Evolutionary conservation across 768 basidiomycete species (phyloP).

Genomic region (Neoboletus brunneissimus): DNA sequence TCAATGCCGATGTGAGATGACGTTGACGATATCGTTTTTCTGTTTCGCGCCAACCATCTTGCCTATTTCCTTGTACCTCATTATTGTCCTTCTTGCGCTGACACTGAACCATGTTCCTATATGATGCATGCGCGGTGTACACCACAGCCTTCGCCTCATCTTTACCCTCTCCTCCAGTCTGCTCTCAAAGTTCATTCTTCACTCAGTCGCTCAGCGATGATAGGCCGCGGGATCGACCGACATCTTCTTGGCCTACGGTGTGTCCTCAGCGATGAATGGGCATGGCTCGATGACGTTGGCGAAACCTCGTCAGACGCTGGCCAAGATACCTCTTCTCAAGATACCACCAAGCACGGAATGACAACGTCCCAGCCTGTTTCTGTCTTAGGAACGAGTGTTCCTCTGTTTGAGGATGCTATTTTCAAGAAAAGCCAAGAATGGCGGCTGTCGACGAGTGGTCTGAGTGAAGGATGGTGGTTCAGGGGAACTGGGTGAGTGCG

Average conservation of each 20-base stretch:
- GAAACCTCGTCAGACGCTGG: not conserved
- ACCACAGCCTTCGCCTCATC: conserved; percentile 22
- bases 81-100: not conserved
- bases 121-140: not conserved
- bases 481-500: conserved; percentile 73
- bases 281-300: conserved; percentile 22
- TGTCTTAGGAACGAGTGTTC: not conserved
- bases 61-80: conserved; percentile 28
- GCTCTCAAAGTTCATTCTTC: conserved; percentile 70
- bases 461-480: conserved; percentile 84
- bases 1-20: not conserved
- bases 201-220: conserved; percentile 74
- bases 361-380: not conserved
- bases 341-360: not conserved
- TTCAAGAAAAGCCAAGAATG: conserved; percentile 76
- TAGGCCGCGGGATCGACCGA: conserved; percentile 83
- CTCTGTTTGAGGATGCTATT: conserved; percentile 74
- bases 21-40: not conserved
- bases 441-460: conserved; percentile 87
- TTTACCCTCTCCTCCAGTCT: conserved; percentile 52
- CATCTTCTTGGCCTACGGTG: conserved; percentile 84
- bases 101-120: not conserved
- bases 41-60: not conserved
- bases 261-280: conserved; percentile 45
- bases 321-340: conserved; percentile 5